A percentile compares a stretch with the other conserved stretches of the same genome.
phyloP scores from a whole-genome alignment of 2,329 filamentous ascomycete species.

The Arthrobotrys megalospora region DNA sequence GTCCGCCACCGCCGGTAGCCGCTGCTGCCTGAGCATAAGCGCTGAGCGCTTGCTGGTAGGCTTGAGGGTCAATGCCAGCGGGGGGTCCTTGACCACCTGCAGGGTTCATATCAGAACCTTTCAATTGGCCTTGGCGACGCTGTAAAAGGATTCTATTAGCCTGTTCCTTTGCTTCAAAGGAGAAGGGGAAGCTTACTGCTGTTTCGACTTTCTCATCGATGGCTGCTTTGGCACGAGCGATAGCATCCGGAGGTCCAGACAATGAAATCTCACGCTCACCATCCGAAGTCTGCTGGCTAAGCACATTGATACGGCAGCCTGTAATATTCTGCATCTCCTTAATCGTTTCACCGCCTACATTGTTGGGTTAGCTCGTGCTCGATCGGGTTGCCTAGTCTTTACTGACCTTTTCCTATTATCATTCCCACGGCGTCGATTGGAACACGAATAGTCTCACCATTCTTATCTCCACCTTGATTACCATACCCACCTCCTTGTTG shows the following conservation, averaged over 20 bases:
- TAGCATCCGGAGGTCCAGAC: slow-evolving; percentile 82
- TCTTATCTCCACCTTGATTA: slow-evolving; percentile 74
- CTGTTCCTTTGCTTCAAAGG: neutral
- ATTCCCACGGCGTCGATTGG: slow-evolving; percentile 93
- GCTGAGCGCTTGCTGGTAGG: slow-evolving; percentile 53
- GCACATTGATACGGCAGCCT: slow-evolving; percentile 95
- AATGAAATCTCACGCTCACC: slow-evolving; percentile 88
- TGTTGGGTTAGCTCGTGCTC: slow-evolving; percentile 59
- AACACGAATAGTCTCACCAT: slow-evolving; percentile 86
- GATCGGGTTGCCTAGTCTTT: neutral
- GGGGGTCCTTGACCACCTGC: slow-evolving; percentile 21
- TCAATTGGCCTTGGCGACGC: slow-evolving; percentile 58
- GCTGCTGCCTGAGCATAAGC: slow-evolving; percentile 59
- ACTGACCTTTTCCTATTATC: slow-evolving; percentile 87
- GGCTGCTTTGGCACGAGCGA: slow-evolving; percentile 83
- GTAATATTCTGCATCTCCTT: slow-evolving; percentile 91
- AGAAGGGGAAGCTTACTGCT: slow-evolving; percentile 75
- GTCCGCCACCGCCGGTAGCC: slow-evolving; percentile 30
- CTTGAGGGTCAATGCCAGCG: slow-evolving; percentile 41
- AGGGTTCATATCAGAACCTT: slow-evolving; percentile 40
- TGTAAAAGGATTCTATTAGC: slow-evolving; percentile 31
- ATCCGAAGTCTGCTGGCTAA: slow-evolving; percentile 83
- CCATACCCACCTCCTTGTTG: slow-evolving; percentile 64
- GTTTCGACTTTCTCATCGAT: slow-evolving; percentile 94
- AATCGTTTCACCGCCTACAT: slow-evolving; percentile 84